Conservation (phyloP, 495 filamentous ascomycete species). For the Aspergillus homomorphus region DNA sequence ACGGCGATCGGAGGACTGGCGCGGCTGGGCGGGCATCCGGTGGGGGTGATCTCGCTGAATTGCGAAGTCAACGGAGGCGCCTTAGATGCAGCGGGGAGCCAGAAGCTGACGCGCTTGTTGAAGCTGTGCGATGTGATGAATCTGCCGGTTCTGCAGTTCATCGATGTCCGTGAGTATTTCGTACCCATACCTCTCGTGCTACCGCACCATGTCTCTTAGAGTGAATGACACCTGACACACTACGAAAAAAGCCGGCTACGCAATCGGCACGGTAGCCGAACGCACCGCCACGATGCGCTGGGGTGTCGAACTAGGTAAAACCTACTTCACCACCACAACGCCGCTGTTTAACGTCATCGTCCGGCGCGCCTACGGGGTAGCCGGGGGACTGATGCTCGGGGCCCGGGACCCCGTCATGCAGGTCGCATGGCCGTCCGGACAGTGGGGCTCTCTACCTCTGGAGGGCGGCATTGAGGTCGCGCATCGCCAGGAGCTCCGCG, state of each 20-base stretch:
- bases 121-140: constrained; percentile 66
- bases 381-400: constrained; percentile 60
- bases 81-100: constrained; percentile 55
- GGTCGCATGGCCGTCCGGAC: constrained; percentile 60
- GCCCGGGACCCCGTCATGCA: constrained; percentile 56
- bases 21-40: constrained; percentile 50
- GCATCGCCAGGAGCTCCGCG: constrained; percentile 55
- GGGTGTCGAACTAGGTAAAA: constrained; percentile 55
- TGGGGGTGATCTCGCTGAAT: constrained; percentile 56
- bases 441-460: constrained; percentile 58
- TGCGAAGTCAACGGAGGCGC: constrained; percentile 61
- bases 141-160: constrained; percentile 58
- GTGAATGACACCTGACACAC: no score
- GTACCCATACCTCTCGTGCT: neutral
- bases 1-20: constrained; percentile 59
- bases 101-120: constrained; percentile 55
- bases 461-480: constrained; percentile 62
- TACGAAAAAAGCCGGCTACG: constrained; percentile 48
- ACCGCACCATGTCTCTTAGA: no score
- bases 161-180: constrained; percentile 50
- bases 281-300: constrained; percentile 61
- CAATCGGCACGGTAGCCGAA: constrained; percentile 60
- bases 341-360: constrained; percentile 60
- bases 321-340: constrained; percentile 57
- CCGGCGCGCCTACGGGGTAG: constrained; percentile 57